These are phyloP conservation scores for Phytophthora gonapodyides DNA, from an alignment of 352 stramenopile species.

Conservation along the genomic window DNA sequence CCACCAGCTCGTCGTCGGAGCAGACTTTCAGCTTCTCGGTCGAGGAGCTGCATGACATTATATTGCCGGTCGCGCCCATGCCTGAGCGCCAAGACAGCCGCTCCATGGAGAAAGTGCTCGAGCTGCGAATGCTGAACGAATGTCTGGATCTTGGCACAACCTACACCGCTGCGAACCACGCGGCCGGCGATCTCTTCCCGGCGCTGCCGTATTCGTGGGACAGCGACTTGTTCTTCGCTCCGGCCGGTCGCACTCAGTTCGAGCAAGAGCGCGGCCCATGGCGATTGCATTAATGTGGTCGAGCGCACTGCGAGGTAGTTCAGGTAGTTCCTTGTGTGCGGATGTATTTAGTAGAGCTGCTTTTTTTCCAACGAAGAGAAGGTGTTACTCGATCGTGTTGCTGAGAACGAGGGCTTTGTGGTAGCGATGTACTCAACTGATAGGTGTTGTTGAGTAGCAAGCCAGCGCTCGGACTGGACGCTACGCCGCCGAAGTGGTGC, in stretches of 20 bases:
- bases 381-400: no score
- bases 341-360: no score
- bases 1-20: slow-evolving; percentile 33
- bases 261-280: slow-evolving; percentile 31
- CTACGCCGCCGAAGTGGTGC: no score
- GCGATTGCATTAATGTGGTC: slow-evolving; percentile 33
- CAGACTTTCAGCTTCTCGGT: slow-evolving; percentile 33
- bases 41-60: slow-evolving; percentile 43
- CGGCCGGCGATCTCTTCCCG: slow-evolving; percentile 23
- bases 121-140: slow-evolving; percentile 43
- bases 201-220: slow-evolving; percentile 34
- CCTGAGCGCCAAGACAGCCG: slow-evolving; percentile 27
- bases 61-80: slow-evolving; percentile 22
- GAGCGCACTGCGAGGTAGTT: slow-evolving; percentile 9
- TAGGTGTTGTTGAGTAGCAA: no score
- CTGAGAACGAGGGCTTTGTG: no score
- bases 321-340: no score
- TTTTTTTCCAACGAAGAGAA: no score
- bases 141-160: slow-evolving; percentile 34
- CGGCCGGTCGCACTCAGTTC: slow-evolving; percentile 20
- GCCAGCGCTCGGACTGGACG: no score
- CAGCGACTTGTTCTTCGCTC: slow-evolving; percentile 36
- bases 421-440: no score
- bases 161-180: slow-evolving; percentile 18
- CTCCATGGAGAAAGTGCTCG: slow-evolving; percentile 35